These are phyloP conservation scores for Penicillium sp. DNA, from an alignment of 2,329 filamentous ascomycete genomes.

Conservation along the genomic window DNA sequence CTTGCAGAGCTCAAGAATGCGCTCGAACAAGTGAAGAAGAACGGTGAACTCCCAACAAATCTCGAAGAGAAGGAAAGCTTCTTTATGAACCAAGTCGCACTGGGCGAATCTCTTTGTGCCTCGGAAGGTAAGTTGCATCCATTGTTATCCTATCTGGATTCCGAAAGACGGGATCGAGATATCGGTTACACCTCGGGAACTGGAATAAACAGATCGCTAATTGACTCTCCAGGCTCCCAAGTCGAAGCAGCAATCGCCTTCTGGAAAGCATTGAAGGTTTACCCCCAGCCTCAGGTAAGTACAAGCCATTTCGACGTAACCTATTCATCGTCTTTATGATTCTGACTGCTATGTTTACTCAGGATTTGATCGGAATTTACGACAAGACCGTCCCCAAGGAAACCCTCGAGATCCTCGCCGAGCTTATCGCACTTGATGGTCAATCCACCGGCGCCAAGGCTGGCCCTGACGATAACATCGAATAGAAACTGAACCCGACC, in stretches of 20 bases:
- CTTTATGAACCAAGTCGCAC: slow-evolving; percentile 91
- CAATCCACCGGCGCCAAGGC: slow-evolving; percentile 25
- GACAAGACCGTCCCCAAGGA: slow-evolving; percentile 98
- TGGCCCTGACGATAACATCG: slow-evolving; percentile 29
- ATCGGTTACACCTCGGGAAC: neutral
- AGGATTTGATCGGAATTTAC: slow-evolving; percentile 87
- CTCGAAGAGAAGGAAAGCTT: slow-evolving; percentile 90
- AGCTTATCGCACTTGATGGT: slow-evolving; percentile 91
- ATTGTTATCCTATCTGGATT: slow-evolving; percentile 2
- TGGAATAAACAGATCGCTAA: neutral
- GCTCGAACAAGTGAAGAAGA: slow-evolving; percentile 73
- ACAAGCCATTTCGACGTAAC: neutral
- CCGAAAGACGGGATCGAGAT: neutral
- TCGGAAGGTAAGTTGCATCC: slow-evolving; percentile 56
- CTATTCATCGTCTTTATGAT: neutral
- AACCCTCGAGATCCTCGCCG: slow-evolving; percentile 87
- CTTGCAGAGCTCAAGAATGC: slow-evolving; percentile 62
- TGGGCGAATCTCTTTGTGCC: slow-evolving; percentile 71
- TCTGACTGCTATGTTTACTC: neutral
- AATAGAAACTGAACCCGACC: slow-evolving; percentile 21
- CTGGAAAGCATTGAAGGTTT: slow-evolving; percentile 98
- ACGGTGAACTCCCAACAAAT: slow-evolving; percentile 73
- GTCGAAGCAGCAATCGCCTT: slow-evolving; percentile 87
- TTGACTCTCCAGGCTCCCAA: slow-evolving; percentile 28
- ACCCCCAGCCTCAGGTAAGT: slow-evolving; percentile 60